Evolutionary conservation across 2,329 filamentous ascomycete genomes (phyloP), one percentile per base, ranked within the genome.

Genomic region (Periglandula ipomoeae): DNA sequence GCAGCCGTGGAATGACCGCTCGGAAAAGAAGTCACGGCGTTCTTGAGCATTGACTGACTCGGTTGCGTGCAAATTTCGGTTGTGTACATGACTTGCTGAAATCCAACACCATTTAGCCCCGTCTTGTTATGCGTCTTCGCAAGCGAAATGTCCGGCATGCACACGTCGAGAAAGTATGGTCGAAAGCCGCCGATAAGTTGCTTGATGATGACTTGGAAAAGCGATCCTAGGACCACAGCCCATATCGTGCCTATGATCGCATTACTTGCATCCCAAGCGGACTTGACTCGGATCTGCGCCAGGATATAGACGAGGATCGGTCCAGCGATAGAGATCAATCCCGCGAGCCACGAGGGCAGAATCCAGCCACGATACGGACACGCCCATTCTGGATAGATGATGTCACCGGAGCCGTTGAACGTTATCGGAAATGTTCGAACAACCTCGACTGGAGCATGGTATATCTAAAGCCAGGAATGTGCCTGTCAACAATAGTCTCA

Each of bases 121-220:
- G 67, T 66, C 19, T 56, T 45, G 47, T 68, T 67, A 44, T 70
- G 72, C 3, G 67, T 65, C 15, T 65, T 58, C 6, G 65, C 66
- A 0, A 63, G 64, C 1, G 70, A 68, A n/a, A 74, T 63, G 48
- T 75, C 71, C 0, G 82, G 83, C 58, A 78, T 72, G 65, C 81
- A 85, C 50, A 84, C 76, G 4, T 74, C 71, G 40, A 84, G 74
- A 61, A 85, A 85, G 56, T 82, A 75, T 0, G 81, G 82, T 24
- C 80, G 69, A 2, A 81, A 69, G 19, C 81, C 81, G 5, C 82
- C 82, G 42, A 85, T 77, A 5, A 84, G 69, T 68, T 78, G 80
- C 60, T 86, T 86, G 55, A 85, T 61, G 55, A 80, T 74, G 53
- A 84, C 79, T 55, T 85, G 81, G 59, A 84, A 81, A n/a, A 83